These are phyloP conservation scores for Cladophialophora exuberans DNA, from an alignment of 2,329 filamentous ascomycete species.

Conservation along the genomic window DNA sequence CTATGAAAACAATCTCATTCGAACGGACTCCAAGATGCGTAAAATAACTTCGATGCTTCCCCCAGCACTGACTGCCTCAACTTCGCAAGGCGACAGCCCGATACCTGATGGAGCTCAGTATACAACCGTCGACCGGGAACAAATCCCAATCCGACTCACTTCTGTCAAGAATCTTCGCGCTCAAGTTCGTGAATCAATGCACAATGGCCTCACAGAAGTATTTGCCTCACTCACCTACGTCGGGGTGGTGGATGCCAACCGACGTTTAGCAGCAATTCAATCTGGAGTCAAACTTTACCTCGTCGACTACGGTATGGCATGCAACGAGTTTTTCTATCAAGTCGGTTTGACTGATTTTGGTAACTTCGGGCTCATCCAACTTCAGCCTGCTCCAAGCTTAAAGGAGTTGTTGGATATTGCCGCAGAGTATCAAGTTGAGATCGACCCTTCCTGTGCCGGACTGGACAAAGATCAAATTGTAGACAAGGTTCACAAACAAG, in stretches of 20 bases:
- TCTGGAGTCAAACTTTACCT: conserved; percentile 89
- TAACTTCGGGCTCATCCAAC: conserved; percentile 84
- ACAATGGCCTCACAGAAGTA: conserved; percentile 83
- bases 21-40: conserved; percentile 83
- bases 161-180: conserved; percentile 84
- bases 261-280: conserved; percentile 89
- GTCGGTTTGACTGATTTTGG: conserved; percentile 92
- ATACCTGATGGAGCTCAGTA: conserved; percentile 65
- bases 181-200: conserved; percentile 77
- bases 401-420: conserved; percentile 72
- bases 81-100: conserved; percentile 39
- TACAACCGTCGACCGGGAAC: conserved; percentile 69
- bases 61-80: conserved; percentile 45
- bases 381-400: conserved; percentile 75
- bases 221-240: conserved; percentile 91
- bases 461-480: conserved; percentile 63
- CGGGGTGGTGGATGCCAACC: conserved; percentile 83
- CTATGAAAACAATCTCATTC: conserved; percentile 84
- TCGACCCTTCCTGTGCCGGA: conserved; percentile 34
- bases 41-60: conserved; percentile 97
- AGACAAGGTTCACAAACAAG: conserved; percentile 65
- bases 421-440: conserved; percentile 69
- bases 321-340: conserved; percentile 93
- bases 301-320: conserved; percentile 86
- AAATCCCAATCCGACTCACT: conserved; percentile 72